Evolutionary conservation across 2,329 filamentous ascomycete genomes (phyloP).

Genomic region (Penicillium sclerotigenum): DNA sequence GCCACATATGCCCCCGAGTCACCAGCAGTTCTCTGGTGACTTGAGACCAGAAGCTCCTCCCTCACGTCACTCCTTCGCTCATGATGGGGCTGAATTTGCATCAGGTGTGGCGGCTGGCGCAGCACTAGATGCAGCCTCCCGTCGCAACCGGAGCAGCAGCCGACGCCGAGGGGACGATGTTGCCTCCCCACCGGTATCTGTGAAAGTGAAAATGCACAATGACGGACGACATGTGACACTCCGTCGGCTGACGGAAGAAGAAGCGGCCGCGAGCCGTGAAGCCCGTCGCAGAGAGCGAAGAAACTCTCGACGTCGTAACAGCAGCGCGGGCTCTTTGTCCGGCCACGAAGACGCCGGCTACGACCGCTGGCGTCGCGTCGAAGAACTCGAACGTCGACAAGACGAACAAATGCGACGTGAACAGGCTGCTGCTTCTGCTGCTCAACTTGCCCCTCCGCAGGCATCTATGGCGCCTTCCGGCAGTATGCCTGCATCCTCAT

Average conservation of each 20-base stretch:
- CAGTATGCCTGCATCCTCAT: slow-evolving; percentile 25
- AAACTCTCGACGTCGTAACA: slow-evolving; percentile 40
- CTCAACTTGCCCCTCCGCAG: slow-evolving; percentile 19
- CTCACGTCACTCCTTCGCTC: slow-evolving; percentile 13
- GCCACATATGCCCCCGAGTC: slow-evolving; percentile 42
- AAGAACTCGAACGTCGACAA: slow-evolving; percentile 48
- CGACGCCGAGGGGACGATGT: slow-evolving; percentile 40
- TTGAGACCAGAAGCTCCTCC: slow-evolving; percentile 23
- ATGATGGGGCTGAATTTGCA: slow-evolving; percentile 27
- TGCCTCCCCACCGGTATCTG: slow-evolving; percentile 58
- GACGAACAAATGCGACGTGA: slow-evolving; percentile 44
- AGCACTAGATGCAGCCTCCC: slow-evolving; percentile 30
- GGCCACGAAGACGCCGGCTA: slow-evolving; percentile 38
- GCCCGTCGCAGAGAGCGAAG: slow-evolving; percentile 49
- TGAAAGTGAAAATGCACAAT: slow-evolving; percentile 64
- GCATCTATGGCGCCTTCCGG: slow-evolving; percentile 26
- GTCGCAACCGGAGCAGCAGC: slow-evolving; percentile 31
- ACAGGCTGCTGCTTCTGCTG: slow-evolving; percentile 31
- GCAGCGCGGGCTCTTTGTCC: slow-evolving; percentile 43
- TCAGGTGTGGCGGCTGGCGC: slow-evolving; percentile 29
- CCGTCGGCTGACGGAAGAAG: slow-evolving; percentile 59
- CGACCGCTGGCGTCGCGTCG: slow-evolving; percentile 49
- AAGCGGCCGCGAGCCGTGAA: slow-evolving; percentile 59
- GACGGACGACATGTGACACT: slow-evolving; percentile 63
- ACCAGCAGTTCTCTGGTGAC: slow-evolving; percentile 38